phyloP scores from a whole-genome alignment of 2,329 filamentous ascomycete species.

The Apiospora phragmitis region DNA sequence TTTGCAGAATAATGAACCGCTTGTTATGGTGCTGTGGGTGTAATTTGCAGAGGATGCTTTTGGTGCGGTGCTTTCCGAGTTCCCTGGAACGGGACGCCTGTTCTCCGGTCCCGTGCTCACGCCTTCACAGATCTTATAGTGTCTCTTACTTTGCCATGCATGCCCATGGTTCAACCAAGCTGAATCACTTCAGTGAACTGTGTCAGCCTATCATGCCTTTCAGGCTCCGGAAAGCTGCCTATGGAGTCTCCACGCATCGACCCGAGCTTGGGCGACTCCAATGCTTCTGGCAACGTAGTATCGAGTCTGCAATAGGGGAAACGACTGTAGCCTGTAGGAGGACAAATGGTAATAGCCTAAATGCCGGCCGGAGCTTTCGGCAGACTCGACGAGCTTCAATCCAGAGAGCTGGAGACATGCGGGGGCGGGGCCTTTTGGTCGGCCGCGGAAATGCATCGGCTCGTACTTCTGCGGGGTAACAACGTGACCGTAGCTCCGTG shows the following conservation, averaged over 20 bases:
- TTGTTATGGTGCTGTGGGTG: constrained; percentile 16
- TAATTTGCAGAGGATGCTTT: neutral
- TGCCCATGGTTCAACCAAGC: too few relatives aligned
- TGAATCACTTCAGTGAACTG: too few relatives aligned
- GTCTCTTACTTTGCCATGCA: too few relatives aligned
- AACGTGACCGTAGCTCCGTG: neutral
- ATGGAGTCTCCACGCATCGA: constrained; percentile 41
- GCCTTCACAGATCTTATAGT: too few relatives aligned
- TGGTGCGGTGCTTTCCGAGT: neutral
- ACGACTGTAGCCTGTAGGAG: too few relatives aligned
- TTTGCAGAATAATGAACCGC: constrained; percentile 14
- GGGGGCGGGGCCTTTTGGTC: neutral
- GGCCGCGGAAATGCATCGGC: neutral
- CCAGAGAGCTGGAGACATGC: neutral
- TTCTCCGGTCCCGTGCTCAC: too few relatives aligned
- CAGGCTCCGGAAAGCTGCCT: constrained; percentile 27
- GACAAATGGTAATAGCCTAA: too few relatives aligned
- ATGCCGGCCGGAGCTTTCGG: too few relatives aligned
- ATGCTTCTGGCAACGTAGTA: too few relatives aligned
- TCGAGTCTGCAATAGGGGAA: too few relatives aligned
- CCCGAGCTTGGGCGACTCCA: constrained; percentile 46
- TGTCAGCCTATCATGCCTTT: too few relatives aligned
- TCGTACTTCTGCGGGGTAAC: neutral
- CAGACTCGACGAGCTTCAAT: constrained; percentile 22
- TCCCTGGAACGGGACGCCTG: neutral